These are phyloP conservation scores for Leccinum obscurum DNA, from an alignment of 768 basidiomycete genomes.

Conservation along the genomic window DNA sequence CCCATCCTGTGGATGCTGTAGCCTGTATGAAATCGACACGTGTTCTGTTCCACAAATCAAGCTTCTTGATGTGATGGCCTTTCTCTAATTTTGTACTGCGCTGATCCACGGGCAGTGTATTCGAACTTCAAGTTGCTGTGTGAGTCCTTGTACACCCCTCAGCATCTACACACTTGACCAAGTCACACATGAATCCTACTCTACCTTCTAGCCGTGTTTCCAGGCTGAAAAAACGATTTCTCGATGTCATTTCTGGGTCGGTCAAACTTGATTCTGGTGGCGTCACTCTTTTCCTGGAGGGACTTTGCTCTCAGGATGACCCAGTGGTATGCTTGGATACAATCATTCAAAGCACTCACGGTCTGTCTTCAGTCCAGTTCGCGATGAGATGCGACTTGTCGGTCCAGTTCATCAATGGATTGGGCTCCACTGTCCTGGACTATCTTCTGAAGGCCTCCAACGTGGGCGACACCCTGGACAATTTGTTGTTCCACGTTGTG, in stretches of 20 bases:
- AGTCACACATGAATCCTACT: slow-evolving; percentile 4
- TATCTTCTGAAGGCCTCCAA: slow-evolving; percentile 40
- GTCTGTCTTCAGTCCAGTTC: slow-evolving; percentile 38
- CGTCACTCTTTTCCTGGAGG: slow-evolving; percentile 43
- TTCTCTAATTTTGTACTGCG: neutral
- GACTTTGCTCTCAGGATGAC: slow-evolving; percentile 43
- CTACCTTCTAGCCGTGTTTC: slow-evolving; percentile 4
- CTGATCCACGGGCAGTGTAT: neutral
- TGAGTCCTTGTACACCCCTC: neutral
- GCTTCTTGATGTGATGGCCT: neutral
- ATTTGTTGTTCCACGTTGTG: slow-evolving; percentile 42
- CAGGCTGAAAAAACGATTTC: slow-evolving; percentile 37
- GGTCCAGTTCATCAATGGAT: slow-evolving; percentile 42
- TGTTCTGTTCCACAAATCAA: neutral
- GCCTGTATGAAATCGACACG: neutral
- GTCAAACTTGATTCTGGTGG: slow-evolving; percentile 24
- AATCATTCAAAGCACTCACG: slow-evolving; percentile 38
- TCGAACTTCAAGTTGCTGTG: neutral
- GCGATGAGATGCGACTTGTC: slow-evolving; percentile 43
- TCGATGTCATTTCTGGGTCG: slow-evolving; percentile 33
- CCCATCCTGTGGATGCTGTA: neutral
- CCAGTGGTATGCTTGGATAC: slow-evolving; percentile 37
- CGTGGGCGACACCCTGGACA: slow-evolving; percentile 43
- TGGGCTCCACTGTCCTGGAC: slow-evolving; percentile 35
- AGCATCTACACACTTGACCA: neutral